Percentiles rank a stretch among this genome's conserved stretches.
These are phyloP conservation scores for Anisodus acutangulus DNA, from an alignment of 257 asterid species.

Conservation along the genomic window DNA sequence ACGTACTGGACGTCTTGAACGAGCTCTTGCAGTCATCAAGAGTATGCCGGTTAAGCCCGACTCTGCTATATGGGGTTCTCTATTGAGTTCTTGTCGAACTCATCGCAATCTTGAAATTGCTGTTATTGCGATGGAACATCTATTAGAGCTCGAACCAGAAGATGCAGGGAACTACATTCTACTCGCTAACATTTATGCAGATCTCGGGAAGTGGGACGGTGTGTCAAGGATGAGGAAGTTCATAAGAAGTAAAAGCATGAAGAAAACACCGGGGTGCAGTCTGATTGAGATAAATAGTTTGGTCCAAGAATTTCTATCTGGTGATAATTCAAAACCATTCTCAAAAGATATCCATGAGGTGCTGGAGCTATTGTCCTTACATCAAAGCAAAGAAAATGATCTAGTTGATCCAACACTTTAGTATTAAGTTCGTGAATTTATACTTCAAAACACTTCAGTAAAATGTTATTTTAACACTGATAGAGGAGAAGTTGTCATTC, in stretches of 20 bases:
- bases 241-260: conserved; percentile 22
- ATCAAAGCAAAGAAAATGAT: conserved; percentile 45
- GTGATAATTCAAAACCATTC: conserved; percentile 62
- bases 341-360: conserved; percentile 46
- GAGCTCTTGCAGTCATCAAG: conserved; percentile 54
- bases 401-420: conserved; percentile 27
- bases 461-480: neutral
- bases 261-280: conserved; percentile 30
- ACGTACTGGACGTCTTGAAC: conserved; percentile 65
- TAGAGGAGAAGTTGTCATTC: neutral
- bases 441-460: neutral
- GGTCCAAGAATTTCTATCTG: conserved; percentile 69
- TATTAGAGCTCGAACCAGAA: conserved; percentile 68
- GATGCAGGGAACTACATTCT: conserved; percentile 67
- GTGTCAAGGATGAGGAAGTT: conserved; percentile 62
- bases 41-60: conserved; percentile 69
- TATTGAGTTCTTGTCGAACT: conserved; percentile 73
- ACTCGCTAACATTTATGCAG: conserved; percentile 79
- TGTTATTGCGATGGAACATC: conserved; percentile 57
- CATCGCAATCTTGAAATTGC: conserved; percentile 66
- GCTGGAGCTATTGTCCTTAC: conserved; percentile 50
- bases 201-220: conserved; percentile 74
- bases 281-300: conserved; percentile 60
- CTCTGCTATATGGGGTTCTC: conserved; percentile 83
- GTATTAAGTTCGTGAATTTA: neutral